Evolutionary conservation across 1,284 basidiomycete genomes (phyloP), one percentile per base, ranked within the genome.

Genomic region (Gastroboletus turbinatus): DNA sequence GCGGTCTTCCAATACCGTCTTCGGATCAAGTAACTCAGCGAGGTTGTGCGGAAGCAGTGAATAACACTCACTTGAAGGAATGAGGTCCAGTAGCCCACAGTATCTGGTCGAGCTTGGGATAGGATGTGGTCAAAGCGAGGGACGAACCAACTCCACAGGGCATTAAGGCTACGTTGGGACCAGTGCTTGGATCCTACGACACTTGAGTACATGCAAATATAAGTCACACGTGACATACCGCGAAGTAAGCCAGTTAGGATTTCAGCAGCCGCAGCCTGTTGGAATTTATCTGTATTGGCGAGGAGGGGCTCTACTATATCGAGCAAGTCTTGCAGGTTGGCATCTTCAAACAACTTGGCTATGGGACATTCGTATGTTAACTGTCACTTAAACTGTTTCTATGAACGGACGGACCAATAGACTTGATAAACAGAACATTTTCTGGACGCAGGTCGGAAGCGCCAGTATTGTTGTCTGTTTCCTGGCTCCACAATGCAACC

Each of bases 261-360:
- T 76, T 99, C 96, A 50, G 90, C 92, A 8, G 90, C 89, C 23
- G 94, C 94, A 32, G 96, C 84, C 68, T 96, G 95, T 73, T 94
- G 92, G 77, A 94, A 96, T 55, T 94, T 90, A 69, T 98, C 92
- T 38, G 81, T 66, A 57, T 88, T 88, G 33, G 76, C 77, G 46
- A 92, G 72, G 42, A 90, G 68, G 9, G 82, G 77, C 46, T 92
- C 88, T 33, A 87, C 73, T 14, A 76, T 70, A 16, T 74, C 69
- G 46, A 90, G 72, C 14, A 92, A 71, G 21, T 73, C 71, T 39
- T 82, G 76, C 27, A 92, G 69, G 7, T 78, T 73, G 32, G 78
- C 75, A 56, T 79, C 76, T 52, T 84, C 85, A 55, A 84, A 87
- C 69, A 83, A 81, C 69, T 91, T 90, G 45, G 79, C 88, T 90